Conservation (phyloP, 169 alveolate genomes). For the Plasmodium vinckei region DNA sequence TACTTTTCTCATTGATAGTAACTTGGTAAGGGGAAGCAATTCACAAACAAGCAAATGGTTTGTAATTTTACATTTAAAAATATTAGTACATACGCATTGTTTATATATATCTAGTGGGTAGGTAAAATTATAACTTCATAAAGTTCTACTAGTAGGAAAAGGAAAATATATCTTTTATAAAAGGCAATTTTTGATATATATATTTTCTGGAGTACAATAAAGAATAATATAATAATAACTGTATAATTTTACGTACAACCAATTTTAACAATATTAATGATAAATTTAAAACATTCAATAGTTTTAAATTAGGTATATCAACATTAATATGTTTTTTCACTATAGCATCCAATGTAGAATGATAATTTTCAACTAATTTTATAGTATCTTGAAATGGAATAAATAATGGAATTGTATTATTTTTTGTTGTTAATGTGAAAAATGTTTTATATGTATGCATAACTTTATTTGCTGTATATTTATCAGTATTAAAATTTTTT, state of each 20-base stretch:
- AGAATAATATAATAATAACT: constrained; percentile 28
- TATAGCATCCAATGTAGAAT: constrained; percentile 1
- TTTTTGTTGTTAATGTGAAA: constrained; percentile 25
- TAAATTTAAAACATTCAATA: constrained; percentile 31
- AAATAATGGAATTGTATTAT: constrained; percentile 43
- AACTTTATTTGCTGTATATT: constrained; percentile 25
- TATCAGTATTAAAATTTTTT: constrained; percentile 58
- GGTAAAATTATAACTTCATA: not conserved
- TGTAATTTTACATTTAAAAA: too few species aligned
- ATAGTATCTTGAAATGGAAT: constrained; percentile 14
- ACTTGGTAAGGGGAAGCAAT: too few species aligned
- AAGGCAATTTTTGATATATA: constrained; percentile 12
- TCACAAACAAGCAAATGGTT: too few species aligned
- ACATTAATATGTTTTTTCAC: constrained; percentile 25
- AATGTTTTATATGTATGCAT: constrained; percentile 42
- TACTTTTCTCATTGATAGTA: too few species aligned
- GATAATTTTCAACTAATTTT: constrained; percentile 14
- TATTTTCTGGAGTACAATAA: constrained; percentile 38
- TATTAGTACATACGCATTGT: too few species aligned
- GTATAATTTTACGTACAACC: constrained; percentile 13
- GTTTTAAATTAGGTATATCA: constrained; percentile 47
- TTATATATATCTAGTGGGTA: too few species aligned
- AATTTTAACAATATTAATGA: constrained; percentile 36
- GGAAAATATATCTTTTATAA: constrained; percentile 31
- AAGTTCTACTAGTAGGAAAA: constrained; percentile 11